phyloP scores from a whole-genome alignment of 176 grass and related monocot species.

The Oryza longistaminata region DNA sequence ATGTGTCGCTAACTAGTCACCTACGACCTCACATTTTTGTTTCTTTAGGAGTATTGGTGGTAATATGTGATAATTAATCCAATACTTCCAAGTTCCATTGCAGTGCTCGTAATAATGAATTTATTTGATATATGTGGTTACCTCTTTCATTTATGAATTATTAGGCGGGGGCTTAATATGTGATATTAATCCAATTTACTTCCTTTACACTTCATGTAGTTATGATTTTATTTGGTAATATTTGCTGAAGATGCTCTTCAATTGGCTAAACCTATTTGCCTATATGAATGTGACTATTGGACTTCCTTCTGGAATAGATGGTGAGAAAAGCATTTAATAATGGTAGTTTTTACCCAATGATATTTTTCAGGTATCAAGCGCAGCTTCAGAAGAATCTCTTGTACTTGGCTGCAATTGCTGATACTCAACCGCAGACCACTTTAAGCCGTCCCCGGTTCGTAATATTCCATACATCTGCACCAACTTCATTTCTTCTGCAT shows the following conservation, averaged over 20 bases:
- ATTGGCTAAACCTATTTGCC: neutral
- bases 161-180: neutral
- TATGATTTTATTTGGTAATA: constrained; percentile 3
- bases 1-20: neutral
- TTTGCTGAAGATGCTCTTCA: neutral
- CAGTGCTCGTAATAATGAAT: neutral
- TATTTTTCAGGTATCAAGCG: constrained; percentile 82
- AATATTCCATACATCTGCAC: constrained; percentile 1
- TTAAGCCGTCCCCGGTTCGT: constrained; percentile 71
- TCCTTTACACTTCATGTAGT: neutral
- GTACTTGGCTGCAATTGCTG: constrained; percentile 90
- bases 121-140: neutral
- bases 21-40: neutral
- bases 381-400: constrained; percentile 98
- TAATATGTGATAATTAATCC: neutral
- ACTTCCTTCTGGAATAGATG: neutral
- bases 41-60: neutral
- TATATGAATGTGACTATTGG: constrained; percentile 13
- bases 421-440: constrained; percentile 76
- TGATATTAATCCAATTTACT: neutral
- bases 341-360: constrained; percentile 1
- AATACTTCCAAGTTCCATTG: neutral
- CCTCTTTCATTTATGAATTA: neutral
- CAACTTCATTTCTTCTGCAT: neutral
- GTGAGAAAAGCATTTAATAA: neutral